These are phyloP conservation scores for Pleurotus giganteus DNA, from an alignment of 768 basidiomycete genomes.

Conservation along the genomic window DNA sequence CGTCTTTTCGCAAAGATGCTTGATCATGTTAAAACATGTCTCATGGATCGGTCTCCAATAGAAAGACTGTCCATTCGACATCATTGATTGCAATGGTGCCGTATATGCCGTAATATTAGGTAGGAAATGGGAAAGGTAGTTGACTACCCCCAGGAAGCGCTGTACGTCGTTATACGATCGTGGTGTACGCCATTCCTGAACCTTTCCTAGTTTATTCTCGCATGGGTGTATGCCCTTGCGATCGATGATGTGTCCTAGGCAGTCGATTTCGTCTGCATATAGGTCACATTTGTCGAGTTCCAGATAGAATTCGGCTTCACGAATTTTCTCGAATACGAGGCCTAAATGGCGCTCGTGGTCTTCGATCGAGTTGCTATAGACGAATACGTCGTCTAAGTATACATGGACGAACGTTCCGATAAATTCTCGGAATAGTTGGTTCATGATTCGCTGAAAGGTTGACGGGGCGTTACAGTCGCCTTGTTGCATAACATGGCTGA, in stretches of 20 bases:
- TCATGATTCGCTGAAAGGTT: conserved; percentile 46
- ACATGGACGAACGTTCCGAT: conserved; percentile 38
- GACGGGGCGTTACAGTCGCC: conserved; percentile 44
- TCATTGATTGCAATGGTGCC: conserved; percentile 26
- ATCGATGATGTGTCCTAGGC: conserved; percentile 39
- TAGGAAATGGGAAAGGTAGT: conserved; percentile 36
- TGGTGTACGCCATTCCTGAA: conserved; percentile 33
- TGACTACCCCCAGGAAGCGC: conserved; percentile 35
- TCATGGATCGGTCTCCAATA: conserved; percentile 24
- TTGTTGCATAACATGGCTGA: conserved; percentile 39
- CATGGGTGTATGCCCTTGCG: conserved; percentile 34
- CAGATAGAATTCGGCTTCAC: conserved; percentile 27
- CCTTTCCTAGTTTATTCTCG: conserved; percentile 29
- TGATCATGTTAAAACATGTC: conserved; percentile 21
- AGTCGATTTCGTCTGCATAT: conserved; percentile 27
- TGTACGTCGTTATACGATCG: conserved; percentile 32
- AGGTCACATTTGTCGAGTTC: conserved; percentile 30
- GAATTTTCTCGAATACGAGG: conserved; percentile 27
- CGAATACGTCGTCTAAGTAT: conserved; percentile 45
- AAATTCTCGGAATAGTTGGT: conserved; percentile 30
- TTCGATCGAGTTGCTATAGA: conserved; percentile 32
- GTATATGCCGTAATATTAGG: conserved; percentile 32
- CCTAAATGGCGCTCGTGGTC: conserved; percentile 35
- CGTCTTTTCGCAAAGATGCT: conserved; percentile 17
- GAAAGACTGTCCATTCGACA: conserved; percentile 24